Base-by-base conservation (phyloP, 2,329 filamentous ascomycete genomes). In the Neonectria punicea region DNA sequence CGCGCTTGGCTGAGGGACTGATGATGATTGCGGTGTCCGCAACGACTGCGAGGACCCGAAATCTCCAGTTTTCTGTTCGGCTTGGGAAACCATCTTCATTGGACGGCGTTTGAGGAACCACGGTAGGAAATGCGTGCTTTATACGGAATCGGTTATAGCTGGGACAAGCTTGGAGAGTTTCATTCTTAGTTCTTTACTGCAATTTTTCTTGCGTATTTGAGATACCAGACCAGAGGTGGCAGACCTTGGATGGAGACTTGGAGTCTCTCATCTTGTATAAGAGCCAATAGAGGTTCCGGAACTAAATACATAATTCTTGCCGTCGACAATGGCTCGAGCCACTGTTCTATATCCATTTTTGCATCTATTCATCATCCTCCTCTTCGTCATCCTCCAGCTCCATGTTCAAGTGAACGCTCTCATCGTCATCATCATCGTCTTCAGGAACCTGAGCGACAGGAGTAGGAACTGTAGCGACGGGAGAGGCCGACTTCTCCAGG, bases 1-100 rank as follows among this genome's bases (percentile, higher is more conserved):
- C 85, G 94, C 69, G 95, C 94, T 10, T 99, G 96, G 93, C 80
- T 98, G 74, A 85, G 90, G 74, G 94, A 97, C 80, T 98, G 82
- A 90, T 46, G 7, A 44, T 30, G 41, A 49, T 28, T 16, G 20
- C 18, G 13, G 32, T 18, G n/a, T 18, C 44, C 43, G 16, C 57
- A 36, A 46, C 36, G 34, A 53, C 16, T 55, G 11, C 30, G 25
- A 49, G 43, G 16, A 49, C 41, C 22, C 14, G 44, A n/a, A 30
- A 28, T 50, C 14, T 51, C 36, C 46, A 47, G 30, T 53, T 60
- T 14, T 22, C 53, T 22, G 7, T 46, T 39, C 43, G 53, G 62
- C 18, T 22, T 22, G 47, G 36, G 36, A 57, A 11, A 61, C 22
- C 36, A 58, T 36, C 66, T 58, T 61, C 65, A 69, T 70, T 68